These are phyloP conservation scores for Hanseniaspora thailandica DNA, from an alignment of 805 yeast genomes.

Conservation along the genomic window DNA sequence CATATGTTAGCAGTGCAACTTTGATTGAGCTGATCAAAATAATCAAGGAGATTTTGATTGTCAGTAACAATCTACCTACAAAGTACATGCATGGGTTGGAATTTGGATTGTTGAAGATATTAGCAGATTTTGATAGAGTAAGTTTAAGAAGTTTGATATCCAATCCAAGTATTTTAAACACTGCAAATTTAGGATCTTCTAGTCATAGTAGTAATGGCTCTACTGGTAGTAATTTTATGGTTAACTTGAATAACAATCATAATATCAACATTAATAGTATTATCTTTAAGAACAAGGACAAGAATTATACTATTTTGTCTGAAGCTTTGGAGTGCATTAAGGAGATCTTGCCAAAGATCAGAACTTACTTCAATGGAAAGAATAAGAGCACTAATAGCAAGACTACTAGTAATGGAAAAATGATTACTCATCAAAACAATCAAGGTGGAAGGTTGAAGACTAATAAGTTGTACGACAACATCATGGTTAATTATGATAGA, in stretches of 20 bases:
- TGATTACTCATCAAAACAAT: not conserved
- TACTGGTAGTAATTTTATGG: slow-evolving; percentile 14
- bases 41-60: slow-evolving; percentile 43
- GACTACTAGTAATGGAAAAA: not conserved
- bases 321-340: slow-evolving; percentile 34
- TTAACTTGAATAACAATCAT: slow-evolving; percentile 1
- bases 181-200: slow-evolving; percentile 14
- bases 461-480: slow-evolving; percentile 4
- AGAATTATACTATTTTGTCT: slow-evolving; percentile 33
- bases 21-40: slow-evolving; percentile 31
- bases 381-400: slow-evolving; percentile 7
- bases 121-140: slow-evolving; percentile 40
- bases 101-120: slow-evolving; percentile 33
- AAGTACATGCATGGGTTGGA: slow-evolving; percentile 31
- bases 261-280: slow-evolving; percentile 14
- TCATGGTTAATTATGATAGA: slow-evolving; percentile 22
- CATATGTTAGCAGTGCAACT: slow-evolving; percentile 49
- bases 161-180: slow-evolving; percentile 16
- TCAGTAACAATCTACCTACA: slow-evolving; percentile 46
- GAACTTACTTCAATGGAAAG: slow-evolving; percentile 22
- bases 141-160: slow-evolving; percentile 28
- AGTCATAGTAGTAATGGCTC: slow-evolving; percentile 19
- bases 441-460: not conserved
- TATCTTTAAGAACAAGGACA: slow-evolving; percentile 15
- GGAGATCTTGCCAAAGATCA: slow-evolving; percentile 27